Evolutionary conservation across 495 filamentous ascomycete species (phyloP), one percentile per base, ranked within the genome.

Genomic region (Daldinia decipiens): DNA sequence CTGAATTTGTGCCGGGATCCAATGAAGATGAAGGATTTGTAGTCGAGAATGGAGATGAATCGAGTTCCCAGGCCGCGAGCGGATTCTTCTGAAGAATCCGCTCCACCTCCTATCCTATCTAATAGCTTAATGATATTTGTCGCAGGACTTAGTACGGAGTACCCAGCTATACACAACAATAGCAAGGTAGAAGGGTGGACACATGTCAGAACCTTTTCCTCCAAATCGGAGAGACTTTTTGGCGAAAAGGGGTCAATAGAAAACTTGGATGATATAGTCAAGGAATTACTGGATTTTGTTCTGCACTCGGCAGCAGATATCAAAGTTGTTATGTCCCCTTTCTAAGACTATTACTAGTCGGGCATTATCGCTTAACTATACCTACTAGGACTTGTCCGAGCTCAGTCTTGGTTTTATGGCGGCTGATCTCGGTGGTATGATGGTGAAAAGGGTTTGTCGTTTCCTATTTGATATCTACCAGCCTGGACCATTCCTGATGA

Each of bases 201-300:
- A 12, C 24, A 59, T n/a, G 24, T 55, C 34, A 38, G 0, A 29
- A 55, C 24, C 4, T 60, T 60, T 55, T 8, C 26, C n/a, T 45
- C 55, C n/a, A 43, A 36, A 17, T 17, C 64, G 17, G 24, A 34
- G 13, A 60, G 17, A 50, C 5, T 67, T 7, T 29, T 67, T 17
- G 56, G 64, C 24, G 64, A 67, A 17, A 55, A 59, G 26, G 64
- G 64, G 5, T 55, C 50, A 3, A 52, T 67, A 45, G 64, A 60
- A 9, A 55, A 11, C 26, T 53, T 60, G 56, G 50, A 60, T 12
- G 47, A 38, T 5, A 60, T 67, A 29, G 56, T 36, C 29, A n/a
- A 17, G 12, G 64, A 60, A 24, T 17, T 67, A 36, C n/a, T 67
- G 11, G 56, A 55, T 7, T 47, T 60, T 17, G 32, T 55, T 12